Evolutionary conservation across 1,139 yeast species (phyloP), one percentile per base, ranked within the genome.

Genomic region (Schwanniomyces etchellsii): DNA sequence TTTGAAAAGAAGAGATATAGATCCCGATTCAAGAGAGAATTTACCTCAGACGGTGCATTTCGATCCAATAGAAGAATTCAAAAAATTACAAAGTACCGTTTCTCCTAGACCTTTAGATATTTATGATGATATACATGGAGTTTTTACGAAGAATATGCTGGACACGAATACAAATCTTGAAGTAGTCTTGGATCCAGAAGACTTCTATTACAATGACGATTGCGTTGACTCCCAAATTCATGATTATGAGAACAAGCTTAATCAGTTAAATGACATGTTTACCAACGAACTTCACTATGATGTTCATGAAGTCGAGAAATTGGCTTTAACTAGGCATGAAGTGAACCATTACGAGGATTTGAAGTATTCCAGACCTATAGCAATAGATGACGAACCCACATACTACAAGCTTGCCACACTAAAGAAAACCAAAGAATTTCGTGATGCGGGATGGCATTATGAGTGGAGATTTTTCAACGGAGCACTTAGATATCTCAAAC

Each of bases 391-490:
- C 29, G 64, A 59, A 38, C 45, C 50, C 10, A 46, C 54, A 3
- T 61, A 63, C 37, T 63, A 57, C 42, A 52, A 57, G 35, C 48
- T 60, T 54, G 62, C 69, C 3, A 45, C 42, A 27, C 50, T 45
- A 35, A 33, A 45, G 38, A 48, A 41, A 28, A 51, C 47, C 35
- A 53, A 52, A 35, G 42, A 43, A 9, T 52, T 49, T 26, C 42
- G 48, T 27, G 67, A 60, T 38, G 52, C 54, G 52, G 62, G 63
- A 4, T 55, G 58, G 63, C 70, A 64, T 39, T 59, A 60, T 34
- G 70, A 71, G 39, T 57, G 75, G 66, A 44, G 77, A 38, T 66
- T 72, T 41, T 68, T 63, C 44, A 55, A 60, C 36, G 61, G 55
- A 15, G 64, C 62, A 2, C 45, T 58, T 20, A 48, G 49, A 29